Evolutionary conservation across 176 grass and related monocot species (phyloP).

Genomic region (Eragrostis nindensis): DNA sequence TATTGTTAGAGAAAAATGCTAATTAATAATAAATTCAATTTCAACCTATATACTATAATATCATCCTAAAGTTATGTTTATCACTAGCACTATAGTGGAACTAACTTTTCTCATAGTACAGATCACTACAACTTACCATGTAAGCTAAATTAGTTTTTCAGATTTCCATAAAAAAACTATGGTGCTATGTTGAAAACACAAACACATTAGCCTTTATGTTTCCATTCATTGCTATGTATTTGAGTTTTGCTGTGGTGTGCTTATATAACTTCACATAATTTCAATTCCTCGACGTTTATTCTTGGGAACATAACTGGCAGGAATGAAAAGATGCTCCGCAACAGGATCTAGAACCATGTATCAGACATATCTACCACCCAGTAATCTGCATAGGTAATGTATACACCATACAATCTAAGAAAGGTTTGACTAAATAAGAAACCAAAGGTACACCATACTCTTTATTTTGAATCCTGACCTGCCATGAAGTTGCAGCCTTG

Average conservation of each 20-base stretch:
- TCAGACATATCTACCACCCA: conserved; percentile 19
- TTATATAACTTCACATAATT: conserved; percentile 19
- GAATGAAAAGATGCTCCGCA: conserved; percentile 7
- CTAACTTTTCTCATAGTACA: neutral
- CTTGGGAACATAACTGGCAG: conserved; percentile 13
- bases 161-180: neutral
- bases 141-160: neutral
- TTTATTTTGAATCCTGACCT: conserved; percentile 62
- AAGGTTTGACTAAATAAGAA: neutral
- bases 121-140: neutral
- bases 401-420: neutral
- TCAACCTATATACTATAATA: neutral
- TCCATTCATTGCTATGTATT: conserved; percentile 13
- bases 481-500: conserved; percentile 62
- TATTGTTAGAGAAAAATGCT: conserved; percentile 13
- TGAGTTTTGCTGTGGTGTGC: neutral
- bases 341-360: neutral
- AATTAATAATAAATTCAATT: neutral
- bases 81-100: neutral
- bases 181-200: conserved; percentile 1
- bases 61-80: neutral
- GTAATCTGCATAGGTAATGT: neutral
- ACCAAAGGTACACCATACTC: conserved; percentile 26
- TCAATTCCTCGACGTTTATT: conserved; percentile 29
- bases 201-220: neutral